These are phyloP conservation scores for Phalaenopsis equestris DNA, from an alignment of 106 monocot species.

Conservation along the genomic window DNA sequence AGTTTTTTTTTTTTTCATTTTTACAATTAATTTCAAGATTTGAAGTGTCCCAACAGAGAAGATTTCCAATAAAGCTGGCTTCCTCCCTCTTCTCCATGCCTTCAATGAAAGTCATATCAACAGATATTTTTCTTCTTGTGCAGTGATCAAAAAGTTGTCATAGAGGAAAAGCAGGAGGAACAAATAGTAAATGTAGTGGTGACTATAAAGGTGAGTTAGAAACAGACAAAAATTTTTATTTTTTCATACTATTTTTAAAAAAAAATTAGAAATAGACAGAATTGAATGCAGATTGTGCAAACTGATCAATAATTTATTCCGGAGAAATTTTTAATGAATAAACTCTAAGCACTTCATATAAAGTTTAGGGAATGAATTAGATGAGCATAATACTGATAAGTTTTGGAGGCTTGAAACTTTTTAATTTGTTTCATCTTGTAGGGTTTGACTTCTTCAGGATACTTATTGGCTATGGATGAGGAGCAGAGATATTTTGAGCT, in stretches of 20 bases:
- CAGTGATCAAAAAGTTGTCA: constrained; percentile 76
- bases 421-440: constrained; percentile 15
- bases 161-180: constrained; percentile 55
- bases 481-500: constrained; percentile 53
- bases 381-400: not conserved
- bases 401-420: not conserved
- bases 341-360: not conserved
- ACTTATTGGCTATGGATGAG: constrained; percentile 58
- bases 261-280: not conserved
- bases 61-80: not conserved
- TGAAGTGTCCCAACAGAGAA: not conserved
- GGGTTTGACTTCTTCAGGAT: constrained; percentile 80
- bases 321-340: not conserved
- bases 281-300: not conserved
- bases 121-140: constrained; percentile 13
- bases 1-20: not conserved
- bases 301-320: not conserved
- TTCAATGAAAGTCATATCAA: not conserved
- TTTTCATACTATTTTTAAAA: too few species aligned
- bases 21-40: not conserved
- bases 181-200: constrained; percentile 29
- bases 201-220: constrained; percentile 52
- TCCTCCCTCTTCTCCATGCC: not conserved
- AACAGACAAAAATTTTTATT: too few species aligned
- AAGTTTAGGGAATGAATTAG: not conserved